Evolutionary conservation across 192 early-diverging fungal species (phyloP).

Genomic region (Thoreauomyces humboldtii): DNA sequence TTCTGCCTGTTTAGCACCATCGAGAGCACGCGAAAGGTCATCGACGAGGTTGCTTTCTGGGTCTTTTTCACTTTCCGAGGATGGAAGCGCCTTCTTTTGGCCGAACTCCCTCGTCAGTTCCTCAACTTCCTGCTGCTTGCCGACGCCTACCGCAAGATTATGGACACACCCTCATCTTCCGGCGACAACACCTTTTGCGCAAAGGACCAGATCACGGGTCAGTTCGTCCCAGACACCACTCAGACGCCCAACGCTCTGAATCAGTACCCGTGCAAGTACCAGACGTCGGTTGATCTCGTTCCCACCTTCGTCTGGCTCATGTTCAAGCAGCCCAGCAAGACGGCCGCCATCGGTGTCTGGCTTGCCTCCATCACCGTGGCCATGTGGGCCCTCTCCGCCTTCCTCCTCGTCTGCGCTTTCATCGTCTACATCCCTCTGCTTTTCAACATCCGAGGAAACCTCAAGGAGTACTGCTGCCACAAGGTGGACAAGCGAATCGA

Average conservation of each 20-base stretch:
- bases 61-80: conserved; percentile 86
- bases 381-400: conserved; percentile 56
- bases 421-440: conserved; percentile 77
- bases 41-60: conserved; percentile 75
- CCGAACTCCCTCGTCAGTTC: conserved; percentile 78
- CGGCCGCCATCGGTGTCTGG: conserved; percentile 6
- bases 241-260: neutral
- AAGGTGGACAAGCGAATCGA: conserved; percentile 83
- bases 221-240: neutral
- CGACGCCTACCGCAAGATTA: conserved; percentile 30
- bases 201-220: neutral
- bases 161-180: neutral
- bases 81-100: conserved; percentile 83
- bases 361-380: conserved; percentile 60
- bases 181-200: neutral
- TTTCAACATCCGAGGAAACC: conserved; percentile 75
- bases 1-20: conserved; percentile 81
- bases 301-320: conserved; percentile 1
- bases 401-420: conserved; percentile 57
- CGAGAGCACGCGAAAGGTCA: conserved; percentile 57
- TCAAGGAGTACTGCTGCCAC: conserved; percentile 87
- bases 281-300: neutral
- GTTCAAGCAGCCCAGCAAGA: conserved; percentile 1
- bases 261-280: neutral
- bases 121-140: conserved; percentile 47